These are phyloP conservation scores for Lumnitzera racemosa DNA, from an alignment of 345 rosid species.

Conservation along the genomic window DNA sequence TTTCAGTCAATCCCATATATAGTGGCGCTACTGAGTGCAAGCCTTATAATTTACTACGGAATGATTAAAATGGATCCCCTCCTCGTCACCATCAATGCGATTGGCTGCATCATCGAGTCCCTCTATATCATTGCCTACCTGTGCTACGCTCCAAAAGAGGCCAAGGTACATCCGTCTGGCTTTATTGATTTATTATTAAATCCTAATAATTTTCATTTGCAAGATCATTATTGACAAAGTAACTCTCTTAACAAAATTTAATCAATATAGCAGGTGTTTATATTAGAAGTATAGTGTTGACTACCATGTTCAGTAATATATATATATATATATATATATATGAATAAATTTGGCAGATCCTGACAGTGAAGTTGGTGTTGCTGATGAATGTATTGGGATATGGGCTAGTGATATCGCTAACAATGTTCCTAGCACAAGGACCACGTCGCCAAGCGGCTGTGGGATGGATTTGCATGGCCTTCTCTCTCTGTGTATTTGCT, in stretches of 20 bases:
- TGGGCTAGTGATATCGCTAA: conserved; percentile 34
- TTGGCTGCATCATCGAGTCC: conserved; percentile 34
- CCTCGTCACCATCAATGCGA: conserved; percentile 55
- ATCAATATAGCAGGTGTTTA: neutral
- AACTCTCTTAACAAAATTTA: neutral
- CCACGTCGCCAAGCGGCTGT: conserved; percentile 32
- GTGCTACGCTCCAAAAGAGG: conserved; percentile 56
- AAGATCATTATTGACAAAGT: neutral
- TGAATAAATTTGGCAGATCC: conserved; percentile 25
- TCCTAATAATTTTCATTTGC: neutral
- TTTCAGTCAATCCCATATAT: conserved; percentile 74
- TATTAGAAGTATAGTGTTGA: too few relatives aligned
- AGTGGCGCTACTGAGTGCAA: conserved; percentile 60
- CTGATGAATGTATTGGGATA: conserved; percentile 52
- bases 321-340: too few relatives aligned
- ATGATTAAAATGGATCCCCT: conserved; percentile 28
- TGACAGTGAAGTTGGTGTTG: conserved; percentile 38
- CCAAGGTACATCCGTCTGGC: conserved; percentile 26
- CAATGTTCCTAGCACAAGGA: conserved; percentile 38
- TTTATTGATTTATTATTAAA: neutral
- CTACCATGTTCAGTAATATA: too few relatives aligned
- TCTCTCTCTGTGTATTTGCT: conserved; percentile 57
- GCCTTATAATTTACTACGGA: conserved; percentile 75
- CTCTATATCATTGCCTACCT: conserved; percentile 43
- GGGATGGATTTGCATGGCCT: conserved; percentile 76